Percentiles rank a stretch among this genome's conserved stretches.
Conservation (phyloP, 495 filamentous ascomycete species). For the Penicillium bialowiezense region DNA sequence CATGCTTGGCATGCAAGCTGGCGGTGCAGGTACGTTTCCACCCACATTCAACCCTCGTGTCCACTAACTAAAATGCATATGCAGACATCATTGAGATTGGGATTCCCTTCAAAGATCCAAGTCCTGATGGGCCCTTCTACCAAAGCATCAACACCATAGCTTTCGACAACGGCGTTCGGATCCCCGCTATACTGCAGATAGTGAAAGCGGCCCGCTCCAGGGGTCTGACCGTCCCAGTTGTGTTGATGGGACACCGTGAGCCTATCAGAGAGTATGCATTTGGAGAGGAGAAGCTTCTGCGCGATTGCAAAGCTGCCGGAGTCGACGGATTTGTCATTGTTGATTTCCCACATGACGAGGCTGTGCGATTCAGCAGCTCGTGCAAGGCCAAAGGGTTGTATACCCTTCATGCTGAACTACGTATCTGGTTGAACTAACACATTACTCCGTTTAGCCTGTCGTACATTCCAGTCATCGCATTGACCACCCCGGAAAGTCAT, state of each 20-base stretch:
- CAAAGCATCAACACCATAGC: conserved; percentile 84
- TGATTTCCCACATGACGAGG: conserved; percentile 92
- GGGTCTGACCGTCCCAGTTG: conserved; percentile 74
- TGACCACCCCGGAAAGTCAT: conserved; percentile 78
- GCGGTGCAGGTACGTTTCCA: conserved; percentile 66
- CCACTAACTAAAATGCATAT: background rate
- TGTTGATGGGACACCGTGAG: conserved; percentile 98
- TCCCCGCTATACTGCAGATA: conserved; percentile 70
- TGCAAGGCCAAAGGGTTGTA: conserved; percentile 70
- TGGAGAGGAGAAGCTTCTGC: conserved; percentile 80
- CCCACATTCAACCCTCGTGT: too few relatives aligned
- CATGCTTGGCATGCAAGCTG: conserved; percentile 79
- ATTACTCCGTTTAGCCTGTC: conserved; percentile 73
- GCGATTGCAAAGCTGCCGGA: conserved; percentile 79
- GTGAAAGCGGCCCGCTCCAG: conserved; percentile 68
- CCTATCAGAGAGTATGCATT: conserved; percentile 85
- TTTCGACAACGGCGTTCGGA: conserved; percentile 80
- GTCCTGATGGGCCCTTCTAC: conserved; percentile 88
- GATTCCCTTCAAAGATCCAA: conserved; percentile 93
- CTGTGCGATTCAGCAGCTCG: conserved; percentile 77
- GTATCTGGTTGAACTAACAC: too few relatives aligned
- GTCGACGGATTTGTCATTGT: conserved; percentile 97
- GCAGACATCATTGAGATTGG: conserved; percentile 53
- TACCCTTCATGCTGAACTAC: background rate
- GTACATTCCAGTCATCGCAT: conserved; percentile 91